A percentile compares a stretch with the other conserved stretches of the same genome.
Evolutionary conservation across 2,329 filamentous ascomycete species (phyloP).

Genomic region (Paecilomyces dactylethromorphus): DNA sequence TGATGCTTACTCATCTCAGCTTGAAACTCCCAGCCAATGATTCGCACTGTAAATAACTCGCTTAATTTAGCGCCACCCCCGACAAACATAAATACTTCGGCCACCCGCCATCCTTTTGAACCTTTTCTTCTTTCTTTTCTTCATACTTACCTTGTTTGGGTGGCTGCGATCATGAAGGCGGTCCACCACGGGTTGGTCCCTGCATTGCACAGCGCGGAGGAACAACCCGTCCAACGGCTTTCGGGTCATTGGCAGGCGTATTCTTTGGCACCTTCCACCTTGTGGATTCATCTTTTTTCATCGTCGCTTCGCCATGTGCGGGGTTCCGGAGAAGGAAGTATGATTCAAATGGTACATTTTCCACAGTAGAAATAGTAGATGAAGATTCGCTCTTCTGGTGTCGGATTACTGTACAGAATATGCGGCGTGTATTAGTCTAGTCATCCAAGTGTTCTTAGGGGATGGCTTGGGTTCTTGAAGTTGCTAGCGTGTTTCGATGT

Average conservation of each 20-base stretch:
- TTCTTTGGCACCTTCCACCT: slow-evolving; percentile 43
- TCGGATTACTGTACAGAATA: no score
- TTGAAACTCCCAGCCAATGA: slow-evolving; percentile 9
- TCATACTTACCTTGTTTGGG: slow-evolving; percentile 49
- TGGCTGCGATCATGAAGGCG: slow-evolving; percentile 42
- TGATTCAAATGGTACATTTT: background rate
- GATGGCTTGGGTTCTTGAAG: no score
- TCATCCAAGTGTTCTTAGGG: no score
- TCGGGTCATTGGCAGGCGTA: slow-evolving; percentile 44
- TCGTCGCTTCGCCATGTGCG: slow-evolving; percentile 11
- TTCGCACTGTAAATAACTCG: slow-evolving; percentile 9
- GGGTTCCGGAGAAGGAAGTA: slow-evolving; percentile 26
- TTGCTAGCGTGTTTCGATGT: no score
- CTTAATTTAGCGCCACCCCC: slow-evolving; percentile 21
- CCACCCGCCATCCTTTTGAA: slow-evolving; percentile 12
- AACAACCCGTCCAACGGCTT: slow-evolving; percentile 43
- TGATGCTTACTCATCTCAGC: background rate
- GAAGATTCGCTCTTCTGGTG: no score
- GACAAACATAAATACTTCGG: slow-evolving; percentile 23
- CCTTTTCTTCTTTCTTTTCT: slow-evolving; percentile 36
- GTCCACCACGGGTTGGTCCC: slow-evolving; percentile 42
- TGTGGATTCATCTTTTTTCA: slow-evolving; percentile 31
- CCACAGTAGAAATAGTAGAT: no score
- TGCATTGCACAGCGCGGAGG: slow-evolving; percentile 54
- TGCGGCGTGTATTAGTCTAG: no score